Base-by-base conservation (phyloP, 169 alveolate species). In the Amoebophrya sp. region DNA sequence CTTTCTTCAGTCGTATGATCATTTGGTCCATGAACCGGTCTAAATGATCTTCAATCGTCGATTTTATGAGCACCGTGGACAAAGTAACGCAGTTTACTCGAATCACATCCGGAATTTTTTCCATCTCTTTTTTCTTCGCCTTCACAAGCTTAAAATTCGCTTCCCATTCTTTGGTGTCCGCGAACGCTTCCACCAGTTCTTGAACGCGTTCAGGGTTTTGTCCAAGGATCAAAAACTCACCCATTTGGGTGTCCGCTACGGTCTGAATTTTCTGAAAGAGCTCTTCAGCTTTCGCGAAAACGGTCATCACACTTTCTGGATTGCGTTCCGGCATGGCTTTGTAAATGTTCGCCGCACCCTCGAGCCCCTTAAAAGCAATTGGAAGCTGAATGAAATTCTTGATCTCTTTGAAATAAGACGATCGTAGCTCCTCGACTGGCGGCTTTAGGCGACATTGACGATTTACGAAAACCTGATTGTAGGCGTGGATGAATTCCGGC, bases 71-170 rank as follows among this genome's bases (percentile, higher is more conserved):
- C 36, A 95, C 94, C 0, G 96, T 90, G 92, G 95, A 95, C 55
- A 97, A 93, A 90, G 95, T 96, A 94, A 97, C 95, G 95, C 98
- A 96, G 92, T 97, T 98, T 12, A 97, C 94, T 94, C 95, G 96
- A 0, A 95, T 93, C 33, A 93, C 91, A 93, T 97, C 98, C n/a
- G 95, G 96, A 29, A 97, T 93, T 92, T 96, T 97, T 93, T 97
- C 98, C 36, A 97, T 91, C 83, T 97, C 98, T 93, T 83, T 93
- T 1, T 91, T 89, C 54, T 83, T 93, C 38, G 89, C 92, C 92
- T 95, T 95, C 26, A 97, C 94, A 92, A 96, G 94, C 89, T 96
- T 96, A 94, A 96, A 95, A 93, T 97, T 97, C 92, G 93, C 92
- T 78, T 97, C 98, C 98, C 98, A 97, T 78, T 96, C 97, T 91